Evolutionary conservation across 495 filamentous ascomycete species (phyloP), one percentile per base, ranked within the genome.

Genomic region (Neurospora sp.): DNA sequence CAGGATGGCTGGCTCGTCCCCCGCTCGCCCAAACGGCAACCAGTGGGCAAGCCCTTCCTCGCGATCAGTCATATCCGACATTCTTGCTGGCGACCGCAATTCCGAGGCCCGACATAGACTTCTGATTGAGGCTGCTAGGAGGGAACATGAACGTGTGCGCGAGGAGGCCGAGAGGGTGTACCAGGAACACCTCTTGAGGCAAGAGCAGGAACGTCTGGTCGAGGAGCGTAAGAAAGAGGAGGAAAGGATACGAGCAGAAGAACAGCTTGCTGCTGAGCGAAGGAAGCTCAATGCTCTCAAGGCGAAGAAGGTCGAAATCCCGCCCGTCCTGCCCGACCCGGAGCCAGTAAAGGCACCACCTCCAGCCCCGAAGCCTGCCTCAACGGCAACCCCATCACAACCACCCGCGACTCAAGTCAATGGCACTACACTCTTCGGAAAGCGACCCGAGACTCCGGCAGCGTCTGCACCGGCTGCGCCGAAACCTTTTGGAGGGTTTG

Each of bases 71-170:
- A 72, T 85, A n/a, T 78, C 81, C 46, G 80, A 82, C 16, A 75
- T 84, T 44, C 75, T 86, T 11, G 39, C 70, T 69, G 83, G 84
- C 44, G 75, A 76, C 44, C 77, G 84, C n/a, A 84, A 87, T 72
- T 82, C 84, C 23, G 83, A 83, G 69, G 77, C 82, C 20, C 82
- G 83, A 7, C 90, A 93, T 73, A 85, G 85, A 72, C 85, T 85
- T 69, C 88, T 91, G 2, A 86, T 95, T 18, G 88, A 89, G 49
- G 83, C 86, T 54, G 91, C 89, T 1, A 87, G 86, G 16, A 85
- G 82, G 27, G 85, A 88, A 73, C 91, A 94, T 76, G 87, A 91
- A 2, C 85, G 87, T 16, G 84, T 94, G 18, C 85, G 90, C 18
- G 85, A 89, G 72, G 86, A 87, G 37, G 93, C 93, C 66, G 83